Evolutionary conservation across 2,329 filamentous ascomycete species (phyloP).

Genomic region (Chaetoscypha palmicola): DNA sequence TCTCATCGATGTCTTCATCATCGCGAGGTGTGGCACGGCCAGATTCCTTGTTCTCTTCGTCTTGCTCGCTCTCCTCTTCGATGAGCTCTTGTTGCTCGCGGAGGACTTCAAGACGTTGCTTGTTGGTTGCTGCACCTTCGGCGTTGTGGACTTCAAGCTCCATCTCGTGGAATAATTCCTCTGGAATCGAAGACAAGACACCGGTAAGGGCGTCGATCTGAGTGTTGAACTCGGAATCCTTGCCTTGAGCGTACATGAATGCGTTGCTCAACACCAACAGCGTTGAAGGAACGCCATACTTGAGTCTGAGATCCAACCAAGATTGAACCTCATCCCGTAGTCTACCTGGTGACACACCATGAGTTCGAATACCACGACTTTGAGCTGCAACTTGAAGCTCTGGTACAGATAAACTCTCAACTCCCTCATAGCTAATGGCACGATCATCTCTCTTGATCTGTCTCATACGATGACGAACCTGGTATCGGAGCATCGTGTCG

Average conservation of each 20-base stretch:
- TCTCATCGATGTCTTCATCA: slow-evolving; percentile 88
- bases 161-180: slow-evolving; percentile 98
- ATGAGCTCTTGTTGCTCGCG: slow-evolving; percentile 98
- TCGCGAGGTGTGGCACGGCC: slow-evolving; percentile 75
- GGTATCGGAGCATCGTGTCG: slow-evolving; percentile 95
- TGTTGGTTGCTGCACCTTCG: slow-evolving; percentile 96
- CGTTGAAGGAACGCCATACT: slow-evolving; percentile 92
- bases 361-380: slow-evolving; percentile 84
- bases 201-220: slow-evolving; percentile 91
- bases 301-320: slow-evolving; percentile 90
- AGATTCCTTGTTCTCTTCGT: slow-evolving; percentile 68
- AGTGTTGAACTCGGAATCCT: slow-evolving; percentile 73
- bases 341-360: slow-evolving; percentile 81
- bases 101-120: slow-evolving; percentile 94
- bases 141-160: slow-evolving; percentile 96
- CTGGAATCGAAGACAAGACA: slow-evolving; percentile 88
- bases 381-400: slow-evolving; percentile 91
- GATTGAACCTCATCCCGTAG: slow-evolving; percentile 85
- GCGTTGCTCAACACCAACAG: slow-evolving; percentile 93
- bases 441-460: slow-evolving; percentile 98
- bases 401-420: slow-evolving; percentile 85
- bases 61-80: slow-evolving; percentile 92
- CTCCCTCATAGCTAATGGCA: slow-evolving; percentile 87
- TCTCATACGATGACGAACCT: slow-evolving; percentile 93
- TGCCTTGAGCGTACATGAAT: slow-evolving; percentile 87